Conservation (phyloP, 2,329 filamentous ascomycete species). For the Alternaria hordeiaustralica region DNA sequence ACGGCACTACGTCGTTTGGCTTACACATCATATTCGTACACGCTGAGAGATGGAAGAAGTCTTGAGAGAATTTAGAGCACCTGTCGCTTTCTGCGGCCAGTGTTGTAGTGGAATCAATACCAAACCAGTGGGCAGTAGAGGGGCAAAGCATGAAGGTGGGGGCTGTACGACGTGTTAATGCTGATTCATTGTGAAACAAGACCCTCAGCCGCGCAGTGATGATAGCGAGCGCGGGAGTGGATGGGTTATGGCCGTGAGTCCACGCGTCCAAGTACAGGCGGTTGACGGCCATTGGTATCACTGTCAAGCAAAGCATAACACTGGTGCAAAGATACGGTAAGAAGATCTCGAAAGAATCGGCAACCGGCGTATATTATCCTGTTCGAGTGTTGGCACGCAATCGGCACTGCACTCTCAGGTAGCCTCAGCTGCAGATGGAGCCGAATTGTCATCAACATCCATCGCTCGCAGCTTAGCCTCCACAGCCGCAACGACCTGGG, state of each 20-base stretch:
- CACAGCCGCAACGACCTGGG: constrained; percentile 64
- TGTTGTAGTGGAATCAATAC: background rate
- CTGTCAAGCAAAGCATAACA: background rate
- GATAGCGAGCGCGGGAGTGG: background rate
- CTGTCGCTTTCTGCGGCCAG: background rate
- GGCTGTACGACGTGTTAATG: background rate
- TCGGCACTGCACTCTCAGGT: too few species aligned
- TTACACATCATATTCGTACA: background rate
- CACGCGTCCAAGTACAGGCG: background rate
- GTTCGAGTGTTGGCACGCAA: background rate
- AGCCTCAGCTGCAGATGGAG: constrained; percentile 23
- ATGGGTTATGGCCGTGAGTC: background rate
- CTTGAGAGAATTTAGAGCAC: background rate
- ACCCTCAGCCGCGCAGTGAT: background rate
- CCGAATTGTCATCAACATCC: constrained; percentile 35
- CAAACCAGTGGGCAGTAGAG: background rate
- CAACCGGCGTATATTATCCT: background rate
- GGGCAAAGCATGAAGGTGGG: background rate
- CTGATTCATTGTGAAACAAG: background rate
- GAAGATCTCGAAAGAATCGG: background rate
- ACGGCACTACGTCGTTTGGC: background rate
- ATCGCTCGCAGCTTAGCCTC: constrained; percentile 59
- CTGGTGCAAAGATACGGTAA: background rate
- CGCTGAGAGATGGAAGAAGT: background rate
- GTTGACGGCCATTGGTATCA: background rate